These are phyloP conservation scores for Solanum piurae DNA, from an alignment of 257 asterid genomes.

Conservation along the genomic window DNA sequence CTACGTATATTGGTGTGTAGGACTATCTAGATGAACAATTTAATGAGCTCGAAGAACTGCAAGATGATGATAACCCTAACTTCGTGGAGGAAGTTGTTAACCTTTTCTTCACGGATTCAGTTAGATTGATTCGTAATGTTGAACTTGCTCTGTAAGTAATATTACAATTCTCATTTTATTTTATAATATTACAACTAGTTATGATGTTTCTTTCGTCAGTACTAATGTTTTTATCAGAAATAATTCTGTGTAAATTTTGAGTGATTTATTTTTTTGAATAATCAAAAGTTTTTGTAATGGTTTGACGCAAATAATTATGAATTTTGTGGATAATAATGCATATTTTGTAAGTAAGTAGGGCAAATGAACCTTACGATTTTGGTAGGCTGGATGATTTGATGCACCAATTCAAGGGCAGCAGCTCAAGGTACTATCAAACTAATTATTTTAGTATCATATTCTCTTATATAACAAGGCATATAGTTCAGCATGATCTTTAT, in stretches of 20 bases:
- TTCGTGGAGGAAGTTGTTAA: slow-evolving; percentile 75
- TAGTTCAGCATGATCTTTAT: too few species aligned
- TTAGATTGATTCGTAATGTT: slow-evolving; percentile 46
- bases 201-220: background rate
- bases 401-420: slow-evolving; percentile 84
- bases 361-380: slow-evolving; percentile 38
- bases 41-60: slow-evolving; percentile 59
- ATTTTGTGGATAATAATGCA: background rate
- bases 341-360: slow-evolving; percentile 15
- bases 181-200: background rate
- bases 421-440: slow-evolving; percentile 50
- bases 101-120: slow-evolving; percentile 48
- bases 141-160: slow-evolving; percentile 43
- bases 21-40: slow-evolving; percentile 82
- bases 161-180: background rate
- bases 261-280: background rate
- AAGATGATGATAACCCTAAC: slow-evolving; percentile 70
- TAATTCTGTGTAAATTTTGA: background rate
- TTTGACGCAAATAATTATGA: background rate
- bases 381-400: slow-evolving; percentile 45
- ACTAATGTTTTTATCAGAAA: too few species aligned
- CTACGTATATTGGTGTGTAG: slow-evolving; percentile 5
- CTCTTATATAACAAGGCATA: too few species aligned
- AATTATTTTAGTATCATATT: background rate
- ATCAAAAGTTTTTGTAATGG: background rate